Base-by-base conservation (phyloP, 139 green algal species). In the Chlorokybus atmophyticus region DNA sequence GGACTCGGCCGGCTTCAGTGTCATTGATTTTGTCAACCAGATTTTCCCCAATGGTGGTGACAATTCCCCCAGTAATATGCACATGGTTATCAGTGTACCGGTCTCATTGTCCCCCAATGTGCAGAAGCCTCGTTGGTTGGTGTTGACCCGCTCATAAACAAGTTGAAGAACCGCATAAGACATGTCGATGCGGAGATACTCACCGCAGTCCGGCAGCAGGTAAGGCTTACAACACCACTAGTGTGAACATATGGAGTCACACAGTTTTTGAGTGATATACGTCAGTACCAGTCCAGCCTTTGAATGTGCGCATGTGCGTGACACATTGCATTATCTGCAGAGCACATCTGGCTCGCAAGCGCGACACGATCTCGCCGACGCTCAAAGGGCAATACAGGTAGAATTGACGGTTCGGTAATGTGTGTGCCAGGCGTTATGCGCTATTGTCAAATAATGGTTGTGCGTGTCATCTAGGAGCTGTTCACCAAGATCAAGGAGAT, bases 181-280 rank as follows among this genome's bases (percentile, higher is more conserved):
- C 47, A 64, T 1, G 85, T 94, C 10, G 90, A 98, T 60, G 79
- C 66, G 17, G 83, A 96, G 26, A 96, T 98, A 4, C 77, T 93
- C 25, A 50, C 67, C 0, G 81, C 87, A 2, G 87, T 97, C 24
- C 77, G 84, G 5, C 67, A 80, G 29, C 63, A 68, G 53, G 60
- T 61, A 44, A 4, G 50, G 19, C 19, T 19, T n/a, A 19, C 19
- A 47, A 47, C 39, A n/a, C 19, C 19, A 47, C 19, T 47, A 47
- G 31, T 55, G 48, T 55, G 38, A 44, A 17, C 38, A 44, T 23
- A 23, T 44, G 38, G 14, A 14, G 14, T 17, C 38, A 44, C 38
- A 23, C 17, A 17, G 38, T 44, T 44, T 17, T 23, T 44, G 38
- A 44, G 14, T 44, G 17, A 14, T 44, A 17, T 17, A 23, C 38